Conservation (phyloP, 306 rosid genomes). For the Acacia confusa region DNA sequence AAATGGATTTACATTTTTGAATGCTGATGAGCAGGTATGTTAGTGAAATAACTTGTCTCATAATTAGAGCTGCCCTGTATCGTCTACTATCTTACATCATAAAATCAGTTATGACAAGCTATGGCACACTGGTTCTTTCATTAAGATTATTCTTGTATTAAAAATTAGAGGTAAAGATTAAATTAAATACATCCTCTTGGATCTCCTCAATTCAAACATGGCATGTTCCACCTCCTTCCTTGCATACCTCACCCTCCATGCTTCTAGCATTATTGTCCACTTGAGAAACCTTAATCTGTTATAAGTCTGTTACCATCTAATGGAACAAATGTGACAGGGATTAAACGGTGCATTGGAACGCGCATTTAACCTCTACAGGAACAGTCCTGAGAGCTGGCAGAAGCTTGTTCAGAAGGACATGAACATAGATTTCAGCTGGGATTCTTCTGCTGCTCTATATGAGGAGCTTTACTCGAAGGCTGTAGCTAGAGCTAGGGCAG, state of each 20-base stretch:
- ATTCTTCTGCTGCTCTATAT: constrained; percentile 76
- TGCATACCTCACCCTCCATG: constrained; percentile 7
- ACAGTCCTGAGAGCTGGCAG: constrained; percentile 63
- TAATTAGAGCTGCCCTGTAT: background rate
- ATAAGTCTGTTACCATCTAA: constrained; percentile 23
- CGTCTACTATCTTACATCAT: background rate
- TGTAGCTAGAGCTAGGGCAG: constrained; percentile 67
- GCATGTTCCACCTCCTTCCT: constrained; percentile 3
- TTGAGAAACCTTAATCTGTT: background rate
- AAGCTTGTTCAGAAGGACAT: constrained; percentile 83
- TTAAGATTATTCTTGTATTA: background rate
- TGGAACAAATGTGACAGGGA: constrained; percentile 48
- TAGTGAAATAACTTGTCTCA: background rate
- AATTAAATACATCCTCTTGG: background rate
- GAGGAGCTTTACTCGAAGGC: constrained; percentile 76
- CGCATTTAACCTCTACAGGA: constrained; percentile 55
- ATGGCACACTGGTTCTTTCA: background rate
- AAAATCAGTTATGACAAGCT: background rate
- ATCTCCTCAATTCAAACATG: background rate
- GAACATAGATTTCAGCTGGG: constrained; percentile 95
- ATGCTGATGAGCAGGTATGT: constrained; percentile 77
- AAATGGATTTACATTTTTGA: constrained; percentile 81
- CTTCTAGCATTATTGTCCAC: constrained; percentile 13
- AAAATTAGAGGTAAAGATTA: background rate
- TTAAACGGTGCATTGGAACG: constrained; percentile 67